Evolutionary conservation across 345 rosid genomes (phyloP), one percentile per base, ranked within the genome.

Genomic region (Gossypium bickii): DNA sequence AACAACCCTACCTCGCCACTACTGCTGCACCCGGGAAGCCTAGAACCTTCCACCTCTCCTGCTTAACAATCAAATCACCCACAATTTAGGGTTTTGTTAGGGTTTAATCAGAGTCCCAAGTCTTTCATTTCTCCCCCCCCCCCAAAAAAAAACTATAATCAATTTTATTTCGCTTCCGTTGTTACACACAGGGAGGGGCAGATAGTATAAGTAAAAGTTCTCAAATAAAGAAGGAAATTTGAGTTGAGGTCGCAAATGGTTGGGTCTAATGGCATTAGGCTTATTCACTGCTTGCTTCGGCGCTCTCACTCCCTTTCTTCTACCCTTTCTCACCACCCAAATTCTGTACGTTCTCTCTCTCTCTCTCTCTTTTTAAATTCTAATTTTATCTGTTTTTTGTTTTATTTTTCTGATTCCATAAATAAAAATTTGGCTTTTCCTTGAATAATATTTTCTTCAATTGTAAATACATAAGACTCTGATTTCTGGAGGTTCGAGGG

Each of bases 251-350:
- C 47, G 24, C 81, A 79, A 79, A 94, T 94, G 97, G 85, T 83
- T 75, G 88, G 89, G 61, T 75, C 86, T 51, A 84, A 78, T 79
- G 95, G 97, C 82, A 82, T 80, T 60, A 89, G 84, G 78, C 85
- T 90, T 76, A 77, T 87, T 72, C 85, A 78, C 44, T 81, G 76
- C 79, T 68, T 87, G 69, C 77, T 84, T 78, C 88, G 89, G 70
- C 89, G 89, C 72, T 80, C 86, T 47, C 77, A 78, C 79, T 74
- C 86, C 12, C 56, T 24, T 24, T 67, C 56, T 67, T 78, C 83
- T 49, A 22, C 61, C 38, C 79, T 77, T 80, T 44, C 78, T 29
- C 77, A 70, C 45, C 77, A 67, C 59, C 44, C 72, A 15, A 51
- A 27, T 51, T 8, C 60, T 51, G 72, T 69, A 69, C 60, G 9